Percentiles rank a stretch among this genome's conserved stretches.
phyloP scores from a whole-genome alignment of 139 green algal genomes.

The Yamagishiella unicocca region DNA sequence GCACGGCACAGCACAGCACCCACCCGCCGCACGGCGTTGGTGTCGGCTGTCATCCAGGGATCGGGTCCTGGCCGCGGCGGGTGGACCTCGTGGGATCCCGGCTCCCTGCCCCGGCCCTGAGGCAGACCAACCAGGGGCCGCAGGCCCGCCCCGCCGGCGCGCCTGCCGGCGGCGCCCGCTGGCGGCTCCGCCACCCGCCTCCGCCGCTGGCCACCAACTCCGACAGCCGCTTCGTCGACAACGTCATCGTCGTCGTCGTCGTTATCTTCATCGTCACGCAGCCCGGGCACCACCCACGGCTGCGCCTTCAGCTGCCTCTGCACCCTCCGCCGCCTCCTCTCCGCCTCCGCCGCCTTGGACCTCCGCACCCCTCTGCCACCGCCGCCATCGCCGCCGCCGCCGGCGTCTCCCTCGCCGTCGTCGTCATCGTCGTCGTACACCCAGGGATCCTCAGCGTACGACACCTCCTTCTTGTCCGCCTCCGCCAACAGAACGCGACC shows the following conservation, averaged over 20 bases:
- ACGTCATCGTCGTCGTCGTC: too few relatives aligned
- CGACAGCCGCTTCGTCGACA: too few relatives aligned
- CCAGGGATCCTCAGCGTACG: not conserved
- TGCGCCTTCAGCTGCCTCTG: too few relatives aligned
- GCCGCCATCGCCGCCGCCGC: not conserved
- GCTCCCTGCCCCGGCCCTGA: not conserved
- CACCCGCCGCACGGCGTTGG: constrained; percentile 27
- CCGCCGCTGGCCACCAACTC: not conserved
- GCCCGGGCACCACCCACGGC: too few relatives aligned
- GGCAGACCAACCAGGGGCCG: not conserved
- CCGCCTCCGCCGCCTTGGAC: too few relatives aligned
- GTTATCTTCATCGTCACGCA: too few relatives aligned
- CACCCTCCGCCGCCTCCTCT: too few relatives aligned
- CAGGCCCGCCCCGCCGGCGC: not conserved
- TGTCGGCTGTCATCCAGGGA: constrained; percentile 18
- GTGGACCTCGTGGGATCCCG: constrained; percentile 35
- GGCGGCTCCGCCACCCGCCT: not conserved
- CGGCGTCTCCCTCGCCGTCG: not conserved
- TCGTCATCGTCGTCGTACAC: constrained; percentile 30
- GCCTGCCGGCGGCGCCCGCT: not conserved
- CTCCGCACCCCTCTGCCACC: not conserved
- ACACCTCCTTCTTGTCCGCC: not conserved
- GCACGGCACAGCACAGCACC: not conserved
- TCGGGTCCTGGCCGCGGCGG: constrained; percentile 3
- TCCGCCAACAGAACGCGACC: not conserved